These are phyloP conservation scores for Lasiodiplodia sp. DNA, from an alignment of 2,329 filamentous ascomycete genomes.

Conservation along the genomic window DNA sequence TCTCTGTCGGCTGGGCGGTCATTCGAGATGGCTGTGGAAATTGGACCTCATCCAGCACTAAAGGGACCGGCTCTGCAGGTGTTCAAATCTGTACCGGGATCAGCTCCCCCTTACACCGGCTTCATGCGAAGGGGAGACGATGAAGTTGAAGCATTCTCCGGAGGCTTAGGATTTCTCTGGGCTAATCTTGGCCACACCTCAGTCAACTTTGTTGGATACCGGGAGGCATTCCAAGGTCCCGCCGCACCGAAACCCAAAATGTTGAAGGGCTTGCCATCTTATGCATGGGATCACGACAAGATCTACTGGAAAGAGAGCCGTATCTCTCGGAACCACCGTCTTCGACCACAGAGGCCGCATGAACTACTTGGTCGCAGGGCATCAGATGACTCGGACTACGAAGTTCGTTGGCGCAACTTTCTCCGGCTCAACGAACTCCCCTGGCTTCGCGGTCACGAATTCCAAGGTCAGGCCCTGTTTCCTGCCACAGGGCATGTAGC, in stretches of 20 bases:
- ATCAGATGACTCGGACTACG: background rate
- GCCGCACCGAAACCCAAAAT: background rate
- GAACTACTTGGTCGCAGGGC: conserved; percentile 32
- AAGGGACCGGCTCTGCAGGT: conserved; percentile 51
- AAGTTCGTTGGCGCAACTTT: conserved; percentile 33
- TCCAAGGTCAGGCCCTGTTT: conserved; percentile 48
- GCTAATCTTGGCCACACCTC: conserved; percentile 5
- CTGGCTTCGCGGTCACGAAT: conserved; percentile 36
- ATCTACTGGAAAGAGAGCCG: conserved; percentile 31
- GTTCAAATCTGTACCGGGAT: conserved; percentile 36
- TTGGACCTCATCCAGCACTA: conserved; percentile 57
- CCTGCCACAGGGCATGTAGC: conserved; percentile 54
- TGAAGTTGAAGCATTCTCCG: conserved; percentile 37
- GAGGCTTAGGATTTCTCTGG: conserved; percentile 34
- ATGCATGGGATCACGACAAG: conserved; percentile 31
- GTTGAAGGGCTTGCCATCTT: conserved; percentile 16
- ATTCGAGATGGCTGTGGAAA: conserved; percentile 52
- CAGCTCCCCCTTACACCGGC: conserved; percentile 34
- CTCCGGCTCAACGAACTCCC: conserved; percentile 31
- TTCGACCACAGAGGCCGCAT: conserved; percentile 29
- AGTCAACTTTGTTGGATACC: conserved; percentile 23
- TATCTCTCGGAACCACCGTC: conserved; percentile 29
- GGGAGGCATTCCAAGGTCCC: background rate
- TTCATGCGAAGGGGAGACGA: conserved; percentile 37
- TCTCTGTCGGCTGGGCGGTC: conserved; percentile 29